Evolutionary conservation across 2,329 filamentous ascomycete genomes (phyloP).

Genomic region (Monilinia polystroma): DNA sequence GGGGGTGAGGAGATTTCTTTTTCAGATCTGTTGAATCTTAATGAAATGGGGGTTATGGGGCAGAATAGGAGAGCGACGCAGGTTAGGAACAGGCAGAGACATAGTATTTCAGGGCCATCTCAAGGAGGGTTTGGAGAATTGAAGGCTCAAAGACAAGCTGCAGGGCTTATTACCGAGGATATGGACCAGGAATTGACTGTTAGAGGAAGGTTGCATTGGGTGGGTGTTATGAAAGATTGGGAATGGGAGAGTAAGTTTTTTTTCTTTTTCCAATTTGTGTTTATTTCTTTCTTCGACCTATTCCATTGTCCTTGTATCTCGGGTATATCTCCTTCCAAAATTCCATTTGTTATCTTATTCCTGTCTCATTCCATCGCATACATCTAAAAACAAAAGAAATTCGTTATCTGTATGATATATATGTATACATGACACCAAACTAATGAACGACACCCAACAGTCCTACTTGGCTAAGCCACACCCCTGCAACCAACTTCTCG

Average conservation of each 20-base stretch:
- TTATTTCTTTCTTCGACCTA: not conserved
- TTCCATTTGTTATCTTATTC: not conserved
- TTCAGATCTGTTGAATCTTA: conserved; percentile 35
- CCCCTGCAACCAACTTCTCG: conserved; percentile 14
- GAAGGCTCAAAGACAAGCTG: conserved; percentile 29
- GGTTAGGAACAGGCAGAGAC: conserved; percentile 16
- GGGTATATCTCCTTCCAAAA: not conserved
- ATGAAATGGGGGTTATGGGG: conserved; percentile 33
- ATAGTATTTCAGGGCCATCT: conserved; percentile 25
- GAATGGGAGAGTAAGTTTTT: conserved; percentile 64
- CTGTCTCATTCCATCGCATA: not conserved
- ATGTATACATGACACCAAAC: not conserved
- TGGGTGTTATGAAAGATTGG: conserved; percentile 71
- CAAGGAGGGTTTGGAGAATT: conserved; percentile 16
- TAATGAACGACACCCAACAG: conserved; percentile 7
- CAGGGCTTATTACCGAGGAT: conserved; percentile 41
- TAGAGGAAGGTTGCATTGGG: conserved; percentile 65
- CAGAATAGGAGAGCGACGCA: not conserved
- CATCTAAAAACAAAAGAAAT: conserved; percentile 5
- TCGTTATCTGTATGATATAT: conserved; percentile 2
- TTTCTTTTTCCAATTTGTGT: conserved; percentile 2
- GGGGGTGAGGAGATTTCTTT: conserved; percentile 35
- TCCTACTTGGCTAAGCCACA: conserved; percentile 21
- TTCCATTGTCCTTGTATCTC: not conserved
- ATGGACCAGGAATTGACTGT: conserved; percentile 62